These are phyloP conservation scores for Plasmodium yoelii DNA, from an alignment of 169 alveolate species.

Conservation along the genomic window DNA sequence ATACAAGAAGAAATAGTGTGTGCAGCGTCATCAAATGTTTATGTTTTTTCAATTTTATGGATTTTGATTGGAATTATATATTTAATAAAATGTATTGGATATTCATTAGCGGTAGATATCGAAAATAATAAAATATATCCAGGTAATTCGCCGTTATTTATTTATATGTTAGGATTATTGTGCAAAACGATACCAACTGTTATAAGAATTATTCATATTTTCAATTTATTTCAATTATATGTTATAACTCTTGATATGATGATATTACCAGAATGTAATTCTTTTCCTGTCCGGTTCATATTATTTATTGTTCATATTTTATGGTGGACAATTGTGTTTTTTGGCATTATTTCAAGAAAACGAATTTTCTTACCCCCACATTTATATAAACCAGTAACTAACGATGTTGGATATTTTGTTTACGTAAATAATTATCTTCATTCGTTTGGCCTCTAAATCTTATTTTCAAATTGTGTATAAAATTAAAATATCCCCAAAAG, in stretches of 20 bases:
- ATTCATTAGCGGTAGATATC: constrained; percentile 22
- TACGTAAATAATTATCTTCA: constrained; percentile 46
- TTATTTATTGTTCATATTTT: constrained; percentile 39
- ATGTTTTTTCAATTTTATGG: constrained; percentile 50
- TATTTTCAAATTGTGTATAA: not conserved
- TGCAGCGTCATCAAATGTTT: constrained; percentile 69
- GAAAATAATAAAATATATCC: constrained; percentile 33
- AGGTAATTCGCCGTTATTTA: constrained; percentile 34
- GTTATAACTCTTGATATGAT: constrained; percentile 40
- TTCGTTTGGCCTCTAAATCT: constrained; percentile 39
- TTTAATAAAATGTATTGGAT: constrained; percentile 36
- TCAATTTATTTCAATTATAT: constrained; percentile 55
- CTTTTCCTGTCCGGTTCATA: constrained; percentile 48
- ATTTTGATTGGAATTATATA: constrained; percentile 43
- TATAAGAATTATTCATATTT: constrained; percentile 60
- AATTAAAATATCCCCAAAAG: not conserved
- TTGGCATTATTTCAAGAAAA: constrained; percentile 57
- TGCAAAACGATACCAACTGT: constrained; percentile 71
- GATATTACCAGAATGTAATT: constrained; percentile 70
- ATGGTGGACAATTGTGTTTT: constrained; percentile 59
- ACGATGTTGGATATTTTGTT: constrained; percentile 42
- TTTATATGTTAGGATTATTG: constrained; percentile 35
- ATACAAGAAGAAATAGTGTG: constrained; percentile 53
- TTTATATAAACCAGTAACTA: constrained; percentile 59
- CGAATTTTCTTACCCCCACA: constrained; percentile 66